Percentiles rank a stretch among this genome's conserved stretches.
Conservation (phyloP, 192 early-diverging fungal genomes). For the Gryganskiella cystojenkinii region DNA sequence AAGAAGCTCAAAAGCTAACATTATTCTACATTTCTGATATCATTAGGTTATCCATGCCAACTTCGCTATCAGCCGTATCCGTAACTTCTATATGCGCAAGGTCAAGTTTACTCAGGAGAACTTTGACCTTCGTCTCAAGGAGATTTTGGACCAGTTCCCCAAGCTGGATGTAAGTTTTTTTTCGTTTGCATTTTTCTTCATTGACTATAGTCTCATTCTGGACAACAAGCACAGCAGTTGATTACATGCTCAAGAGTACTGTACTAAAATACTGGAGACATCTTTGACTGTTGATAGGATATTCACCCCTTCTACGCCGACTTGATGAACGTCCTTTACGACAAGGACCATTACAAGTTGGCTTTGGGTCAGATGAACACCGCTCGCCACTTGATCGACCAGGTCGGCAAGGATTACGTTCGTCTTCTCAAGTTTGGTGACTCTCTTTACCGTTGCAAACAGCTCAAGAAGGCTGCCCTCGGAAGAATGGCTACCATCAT, state of each 20-base stretch:
- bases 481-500: slow-evolving; percentile 99
- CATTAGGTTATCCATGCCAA: slow-evolving; percentile 87
- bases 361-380: slow-evolving; percentile 99
- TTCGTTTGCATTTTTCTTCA: neutral
- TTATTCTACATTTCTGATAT: slow-evolving; percentile 20
- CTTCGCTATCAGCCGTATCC: slow-evolving; percentile 96
- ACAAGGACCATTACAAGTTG: slow-evolving; percentile 99
- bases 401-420: slow-evolving; percentile 98
- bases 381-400: slow-evolving; percentile 95
- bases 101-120: slow-evolving; percentile 97
- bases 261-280: too few species aligned
- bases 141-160: slow-evolving; percentile 95
- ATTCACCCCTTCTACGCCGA: slow-evolving; percentile 99
- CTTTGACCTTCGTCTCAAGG: slow-evolving; percentile 95
- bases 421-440: slow-evolving; percentile 99
- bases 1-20: slow-evolving; percentile 96
- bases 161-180: slow-evolving; percentile 85
- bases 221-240: neutral
- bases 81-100: slow-evolving; percentile 99
- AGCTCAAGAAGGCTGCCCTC: slow-evolving; percentile 97
- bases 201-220: too few species aligned
- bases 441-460: slow-evolving; percentile 99
- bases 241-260: too few species aligned
- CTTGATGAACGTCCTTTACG: slow-evolving; percentile 99
- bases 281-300: slow-evolving; percentile 64